phyloP scores from a whole-genome alignment of 129 eudicot species.

The Artemisia argyi region DNA sequence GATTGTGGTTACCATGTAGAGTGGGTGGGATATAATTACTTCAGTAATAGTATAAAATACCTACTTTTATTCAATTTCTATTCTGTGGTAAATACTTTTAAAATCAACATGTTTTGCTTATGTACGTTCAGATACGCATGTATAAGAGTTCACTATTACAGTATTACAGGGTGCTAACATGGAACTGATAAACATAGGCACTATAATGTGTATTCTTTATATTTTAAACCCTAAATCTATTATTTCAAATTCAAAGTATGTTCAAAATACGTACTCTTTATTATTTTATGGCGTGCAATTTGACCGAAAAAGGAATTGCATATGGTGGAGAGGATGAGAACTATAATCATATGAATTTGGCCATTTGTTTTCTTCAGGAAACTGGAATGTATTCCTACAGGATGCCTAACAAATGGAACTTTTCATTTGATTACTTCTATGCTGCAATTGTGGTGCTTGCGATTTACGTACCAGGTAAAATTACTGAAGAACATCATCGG shows the following conservation, averaged over 20 bases:
- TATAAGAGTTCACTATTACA: not conserved
- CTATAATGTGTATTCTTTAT: not conserved
- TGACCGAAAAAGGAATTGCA: not conserved
- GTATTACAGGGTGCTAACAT: not conserved
- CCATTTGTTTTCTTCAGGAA: conserved; percentile 42
- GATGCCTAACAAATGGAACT: conserved; percentile 99
- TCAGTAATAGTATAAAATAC: too few relatives aligned
- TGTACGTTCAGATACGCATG: not conserved
- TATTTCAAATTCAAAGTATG: not conserved
- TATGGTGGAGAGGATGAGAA: not conserved
- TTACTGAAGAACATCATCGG: not conserved
- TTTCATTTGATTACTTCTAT: conserved; percentile 76
- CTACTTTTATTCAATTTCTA: too few relatives aligned
- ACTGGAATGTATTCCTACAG: conserved; percentile 64
- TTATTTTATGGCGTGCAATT: not conserved
- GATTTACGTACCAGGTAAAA: conserved; percentile 70
- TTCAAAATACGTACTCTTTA: not conserved
- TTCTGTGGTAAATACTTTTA: not conserved
- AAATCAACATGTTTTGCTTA: not conserved
- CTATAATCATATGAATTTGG: conserved; percentile 10
- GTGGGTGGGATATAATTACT: too few relatives aligned
- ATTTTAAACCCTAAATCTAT: not conserved
- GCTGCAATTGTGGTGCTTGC: conserved; percentile 63
- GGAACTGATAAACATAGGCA: not conserved
- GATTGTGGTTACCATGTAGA: too few relatives aligned